These are phyloP conservation scores for Stereum hirsutum DNA, from an alignment of 1,284 basidiomycete species.

Conservation along the genomic window DNA sequence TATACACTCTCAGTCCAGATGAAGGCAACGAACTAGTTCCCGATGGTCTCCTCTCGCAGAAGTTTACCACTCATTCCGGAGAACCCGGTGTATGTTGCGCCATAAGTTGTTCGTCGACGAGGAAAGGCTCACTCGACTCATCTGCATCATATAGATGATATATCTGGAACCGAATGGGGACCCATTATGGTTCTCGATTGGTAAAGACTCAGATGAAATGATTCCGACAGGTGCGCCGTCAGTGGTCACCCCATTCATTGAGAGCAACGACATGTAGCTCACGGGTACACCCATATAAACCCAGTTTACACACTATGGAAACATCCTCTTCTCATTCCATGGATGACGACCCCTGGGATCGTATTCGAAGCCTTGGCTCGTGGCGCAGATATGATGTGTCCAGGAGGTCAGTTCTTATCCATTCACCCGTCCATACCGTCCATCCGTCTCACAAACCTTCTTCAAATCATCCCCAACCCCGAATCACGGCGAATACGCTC, in stretches of 20 bases:
- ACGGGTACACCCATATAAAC: neutral
- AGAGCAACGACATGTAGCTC: neutral
- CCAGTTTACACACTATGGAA: slow-evolving; percentile 72
- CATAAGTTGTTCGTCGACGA: slow-evolving; percentile 1
- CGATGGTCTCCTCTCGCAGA: slow-evolving; percentile 57
- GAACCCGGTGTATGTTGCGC: slow-evolving; percentile 48
- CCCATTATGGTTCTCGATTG: slow-evolving; percentile 77
- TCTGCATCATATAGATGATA: slow-evolving; percentile 30
- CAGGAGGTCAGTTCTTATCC: slow-evolving; percentile 55
- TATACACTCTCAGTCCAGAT: slow-evolving; percentile 39
- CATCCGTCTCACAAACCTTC: no score
- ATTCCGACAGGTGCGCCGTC: slow-evolving; percentile 51
- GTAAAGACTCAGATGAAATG: slow-evolving; percentile 54
- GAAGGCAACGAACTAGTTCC: slow-evolving; percentile 58
- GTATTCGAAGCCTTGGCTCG: slow-evolving; percentile 59
- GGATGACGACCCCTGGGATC: slow-evolving; percentile 51
- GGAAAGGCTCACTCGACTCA: neutral
- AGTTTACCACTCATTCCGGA: slow-evolving; percentile 52
- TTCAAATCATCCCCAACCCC: no score
- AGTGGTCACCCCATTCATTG: neutral
- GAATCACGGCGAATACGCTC: no score
- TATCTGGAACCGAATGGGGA: slow-evolving; percentile 65
- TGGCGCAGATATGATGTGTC: slow-evolving; percentile 75
- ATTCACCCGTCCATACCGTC: no score
- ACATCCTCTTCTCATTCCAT: slow-evolving; percentile 50